Conservation (phyloP, 345 rosid genomes). For the Draba incana region DNA sequence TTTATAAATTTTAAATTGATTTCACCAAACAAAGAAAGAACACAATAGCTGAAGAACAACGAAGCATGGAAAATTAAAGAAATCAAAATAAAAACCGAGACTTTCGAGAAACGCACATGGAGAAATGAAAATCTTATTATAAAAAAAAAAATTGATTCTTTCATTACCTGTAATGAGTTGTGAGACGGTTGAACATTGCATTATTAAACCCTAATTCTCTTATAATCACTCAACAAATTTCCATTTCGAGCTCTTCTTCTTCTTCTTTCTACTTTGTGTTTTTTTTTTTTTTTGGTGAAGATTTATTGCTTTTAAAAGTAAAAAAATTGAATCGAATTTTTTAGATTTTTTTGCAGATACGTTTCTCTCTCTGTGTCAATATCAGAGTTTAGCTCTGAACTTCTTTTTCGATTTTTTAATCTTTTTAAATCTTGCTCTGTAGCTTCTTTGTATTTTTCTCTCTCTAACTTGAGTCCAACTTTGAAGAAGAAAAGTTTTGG, state of each 20-base stretch:
- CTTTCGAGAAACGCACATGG: constrained; percentile 40
- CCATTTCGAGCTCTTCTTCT: constrained; percentile 29
- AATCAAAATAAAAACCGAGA: constrained; percentile 1
- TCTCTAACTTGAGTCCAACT: constrained; percentile 41
- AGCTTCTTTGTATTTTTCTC: constrained; percentile 18
- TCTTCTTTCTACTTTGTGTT: neutral
- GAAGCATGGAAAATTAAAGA: constrained; percentile 37
- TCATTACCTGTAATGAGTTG: constrained; percentile 42
- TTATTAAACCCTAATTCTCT: constrained; percentile 28
- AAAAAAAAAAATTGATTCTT: neutral
- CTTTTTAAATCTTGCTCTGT: constrained; percentile 20
- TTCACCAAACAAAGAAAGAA: constrained; percentile 39
- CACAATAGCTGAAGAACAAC: constrained; percentile 47
- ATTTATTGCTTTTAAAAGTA: constrained; percentile 51
- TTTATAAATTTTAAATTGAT: constrained; percentile 30
- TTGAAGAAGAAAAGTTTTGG: constrained; percentile 42
- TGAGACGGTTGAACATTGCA: constrained; percentile 40
- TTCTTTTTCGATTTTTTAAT: constrained; percentile 3
- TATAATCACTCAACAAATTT: constrained; percentile 18
- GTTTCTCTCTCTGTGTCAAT: constrained; percentile 46
- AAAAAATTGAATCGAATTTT: constrained; percentile 71
- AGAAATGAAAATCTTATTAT: neutral
- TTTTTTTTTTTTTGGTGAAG: neutral
- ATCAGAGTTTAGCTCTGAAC: constrained; percentile 26
- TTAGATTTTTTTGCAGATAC: constrained; percentile 73